Evolutionary conservation across 2,329 filamentous ascomycete genomes (phyloP).

Genomic region (Arthrobotrys megalospora): DNA sequence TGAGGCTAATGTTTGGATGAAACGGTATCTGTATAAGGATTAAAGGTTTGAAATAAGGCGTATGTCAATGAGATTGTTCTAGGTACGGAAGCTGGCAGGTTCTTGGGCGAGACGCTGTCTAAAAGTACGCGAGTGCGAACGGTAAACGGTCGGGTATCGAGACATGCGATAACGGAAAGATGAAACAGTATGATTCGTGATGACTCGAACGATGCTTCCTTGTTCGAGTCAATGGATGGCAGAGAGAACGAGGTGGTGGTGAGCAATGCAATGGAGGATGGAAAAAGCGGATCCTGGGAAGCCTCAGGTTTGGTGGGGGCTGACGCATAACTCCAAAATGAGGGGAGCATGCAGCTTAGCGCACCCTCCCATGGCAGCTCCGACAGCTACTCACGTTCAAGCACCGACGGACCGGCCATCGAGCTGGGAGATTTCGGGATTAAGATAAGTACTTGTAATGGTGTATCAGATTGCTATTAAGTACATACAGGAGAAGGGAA

Average conservation of each 20-base stretch:
- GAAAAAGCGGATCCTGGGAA: constrained; percentile 15
- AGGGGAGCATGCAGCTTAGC: constrained; percentile 33
- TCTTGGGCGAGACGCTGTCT: constrained; percentile 15
- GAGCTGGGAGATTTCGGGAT: constrained; percentile 6
- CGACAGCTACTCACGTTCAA: not conserved
- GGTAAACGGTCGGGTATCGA: constrained; percentile 18
- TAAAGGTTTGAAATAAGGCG: not conserved
- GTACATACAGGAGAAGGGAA: constrained; percentile 32
- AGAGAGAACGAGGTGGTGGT: constrained; percentile 18
- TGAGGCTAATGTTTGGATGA: not conserved
- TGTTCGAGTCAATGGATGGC: constrained; percentile 25
- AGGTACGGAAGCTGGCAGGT: not conserved
- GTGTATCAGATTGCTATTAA: constrained; percentile 29
- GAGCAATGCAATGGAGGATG: constrained; percentile 34
- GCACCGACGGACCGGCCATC: not conserved
- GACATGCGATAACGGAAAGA: constrained; percentile 10
- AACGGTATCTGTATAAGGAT: not conserved
- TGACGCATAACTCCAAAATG: constrained; percentile 44
- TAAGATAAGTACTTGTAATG: not conserved
- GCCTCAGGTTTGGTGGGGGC: constrained; percentile 39
- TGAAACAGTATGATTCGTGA: constrained; percentile 26
- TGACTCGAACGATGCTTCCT: constrained; percentile 30
- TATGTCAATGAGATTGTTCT: constrained; percentile 1
- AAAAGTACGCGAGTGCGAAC: constrained; percentile 24
- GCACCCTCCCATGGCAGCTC: not conserved